Base-by-base conservation (phyloP, 2,329 filamentous ascomycete genomes). In the Hypoxylon sp. region DNA sequence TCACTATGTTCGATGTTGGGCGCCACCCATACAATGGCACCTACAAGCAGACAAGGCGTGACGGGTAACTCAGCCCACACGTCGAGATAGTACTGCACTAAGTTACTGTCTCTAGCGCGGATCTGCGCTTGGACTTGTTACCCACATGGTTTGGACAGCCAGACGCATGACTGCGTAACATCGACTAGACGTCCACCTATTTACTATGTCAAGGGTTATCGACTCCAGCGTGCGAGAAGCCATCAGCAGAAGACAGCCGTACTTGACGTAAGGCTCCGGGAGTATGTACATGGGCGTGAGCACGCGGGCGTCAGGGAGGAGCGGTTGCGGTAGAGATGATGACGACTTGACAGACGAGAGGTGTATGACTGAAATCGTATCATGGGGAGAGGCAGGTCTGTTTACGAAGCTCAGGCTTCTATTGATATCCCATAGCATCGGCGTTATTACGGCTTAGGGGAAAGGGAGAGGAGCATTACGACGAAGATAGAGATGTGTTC, bases 381-480 rank as follows among this genome's bases (percentile, higher is more conserved):
- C 18, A n/a, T 18, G 23, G n/a, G 18, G n/a, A 21, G 42, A 18
- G 45, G 47, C 18, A 31, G 33, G 27, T 21, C 20, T 27, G 26
- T 20, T 17, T 42, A 9, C 29, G 33, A 40, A 60, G 46, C 27
- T 38, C n/a, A 18, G 33, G 24, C 33, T 57, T 51, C 43, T 42
- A 48, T 38, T 18, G 60, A 60, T 57, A 63, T 57, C 56, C 56
- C 52, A 49, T 55, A 48, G 56, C 52, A 46, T 57, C 53, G 56
- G 38, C 18, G 27, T 55, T 58, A 42, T 18, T 55, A 29, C 5
- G 50, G 47, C 23, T 31, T 10, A 26, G 48, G 41, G 48, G 29
- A 29, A 10, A 26, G 48, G 41, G 48, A 24, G 29, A 53, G 23
- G 23, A 15, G 47, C 47, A 42, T 41, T 5, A 35, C 15, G 45